A percentile compares a stretch with the other conserved stretches of the same genome.
These are phyloP conservation scores for Raphanus raphanistrum DNA, from an alignment of 345 rosid species.

Conservation along the genomic window DNA sequence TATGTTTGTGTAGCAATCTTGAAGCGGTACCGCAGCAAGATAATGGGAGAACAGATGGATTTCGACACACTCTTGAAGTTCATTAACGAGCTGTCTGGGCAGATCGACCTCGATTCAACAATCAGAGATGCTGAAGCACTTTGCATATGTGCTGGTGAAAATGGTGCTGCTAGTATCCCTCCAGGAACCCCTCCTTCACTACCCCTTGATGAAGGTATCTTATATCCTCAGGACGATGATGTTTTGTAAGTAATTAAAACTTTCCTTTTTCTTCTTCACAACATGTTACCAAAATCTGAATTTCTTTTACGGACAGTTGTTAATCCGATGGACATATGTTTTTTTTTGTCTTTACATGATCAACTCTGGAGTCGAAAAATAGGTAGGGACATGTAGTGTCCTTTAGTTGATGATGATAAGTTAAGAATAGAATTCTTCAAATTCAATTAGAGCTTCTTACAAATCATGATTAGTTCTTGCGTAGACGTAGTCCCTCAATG, in stretches of 20 bases:
- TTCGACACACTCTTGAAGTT: conserved; percentile 93
- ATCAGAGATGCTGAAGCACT: conserved; percentile 93
- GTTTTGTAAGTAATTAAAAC: conserved; percentile 49
- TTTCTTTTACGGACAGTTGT: conserved; percentile 15
- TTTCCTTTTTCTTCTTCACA: conserved; percentile 17
- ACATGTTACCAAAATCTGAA: conserved; percentile 26
- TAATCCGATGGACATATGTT: conserved; percentile 13
- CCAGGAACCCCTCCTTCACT: conserved; percentile 93
- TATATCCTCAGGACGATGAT: conserved; percentile 65
- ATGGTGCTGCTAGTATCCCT: conserved; percentile 87
- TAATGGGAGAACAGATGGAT: conserved; percentile 93
- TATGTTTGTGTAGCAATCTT: conserved; percentile 83
- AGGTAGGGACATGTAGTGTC: neutral
- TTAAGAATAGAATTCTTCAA: conserved; percentile 12
- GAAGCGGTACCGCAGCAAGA: conserved; percentile 84
- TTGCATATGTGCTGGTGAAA: conserved; percentile 91
- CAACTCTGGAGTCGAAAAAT: neutral
- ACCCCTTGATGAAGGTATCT: conserved; percentile 57
- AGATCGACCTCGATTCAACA: conserved; percentile 63
- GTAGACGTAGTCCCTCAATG: conserved; percentile 20
- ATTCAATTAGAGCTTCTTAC: conserved; percentile 8
- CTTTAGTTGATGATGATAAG: neutral
- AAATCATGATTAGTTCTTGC: conserved; percentile 32
- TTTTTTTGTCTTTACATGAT: neutral
- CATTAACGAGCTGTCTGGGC: conserved; percentile 88